Conservation (phyloP, 805 yeast species). For the Metschnikowia arizonensis region DNA sequence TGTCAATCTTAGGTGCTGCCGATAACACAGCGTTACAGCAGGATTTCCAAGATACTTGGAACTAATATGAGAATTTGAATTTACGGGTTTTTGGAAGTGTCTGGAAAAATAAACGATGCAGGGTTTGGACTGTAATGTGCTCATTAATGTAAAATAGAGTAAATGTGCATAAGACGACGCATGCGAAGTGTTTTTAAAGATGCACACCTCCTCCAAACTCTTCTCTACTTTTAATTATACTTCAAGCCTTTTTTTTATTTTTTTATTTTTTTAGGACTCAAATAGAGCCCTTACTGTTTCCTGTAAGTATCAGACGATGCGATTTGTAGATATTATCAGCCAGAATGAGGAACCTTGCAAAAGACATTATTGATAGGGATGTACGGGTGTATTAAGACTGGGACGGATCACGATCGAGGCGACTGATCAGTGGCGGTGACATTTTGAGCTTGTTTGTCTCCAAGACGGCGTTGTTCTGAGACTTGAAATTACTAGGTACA, state of each 20-base stretch:
- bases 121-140: background rate
- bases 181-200: background rate
- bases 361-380: too few relatives aligned
- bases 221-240: background rate
- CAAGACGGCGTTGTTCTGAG: slow-evolving; percentile 55
- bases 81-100: too few relatives aligned
- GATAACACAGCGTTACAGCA: too few relatives aligned
- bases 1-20: too few relatives aligned
- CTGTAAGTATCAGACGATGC: background rate
- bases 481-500: too few relatives aligned
- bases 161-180: background rate
- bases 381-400: too few relatives aligned
- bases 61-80: too few relatives aligned
- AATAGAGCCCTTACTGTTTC: background rate
- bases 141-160: background rate
- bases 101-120: too few relatives aligned
- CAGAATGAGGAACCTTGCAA: background rate
- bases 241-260: background rate
- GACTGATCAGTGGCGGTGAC: too few relatives aligned
- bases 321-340: background rate
- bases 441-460: too few relatives aligned
- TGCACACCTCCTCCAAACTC: background rate
- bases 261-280: background rate
- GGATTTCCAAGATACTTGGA: too few relatives aligned
- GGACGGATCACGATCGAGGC: too few relatives aligned